Evolutionary conservation across 2,329 filamentous ascomycete species (phyloP).

Genomic region (Trichoderma koningiopsis): DNA sequence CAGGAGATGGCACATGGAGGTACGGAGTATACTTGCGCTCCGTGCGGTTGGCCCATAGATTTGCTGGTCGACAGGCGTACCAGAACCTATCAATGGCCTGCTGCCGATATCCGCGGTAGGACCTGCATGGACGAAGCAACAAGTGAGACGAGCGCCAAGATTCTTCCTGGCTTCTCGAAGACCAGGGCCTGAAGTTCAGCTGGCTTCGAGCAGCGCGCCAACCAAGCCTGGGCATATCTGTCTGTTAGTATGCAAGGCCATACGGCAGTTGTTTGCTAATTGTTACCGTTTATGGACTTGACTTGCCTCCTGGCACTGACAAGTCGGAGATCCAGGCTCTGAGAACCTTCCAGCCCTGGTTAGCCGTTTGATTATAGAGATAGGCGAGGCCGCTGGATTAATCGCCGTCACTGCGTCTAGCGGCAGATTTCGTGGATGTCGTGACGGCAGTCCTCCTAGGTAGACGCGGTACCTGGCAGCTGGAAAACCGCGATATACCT

Average conservation of each 20-base stretch:
- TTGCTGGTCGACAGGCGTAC: conserved; percentile 17
- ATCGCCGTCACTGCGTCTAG: conserved; percentile 3
- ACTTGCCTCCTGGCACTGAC: neutral
- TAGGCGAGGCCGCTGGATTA: conserved; percentile 19
- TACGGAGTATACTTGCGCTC: conserved; percentile 3
- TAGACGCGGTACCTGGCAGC: neutral
- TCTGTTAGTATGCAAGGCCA: neutral
- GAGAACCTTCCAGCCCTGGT: neutral
- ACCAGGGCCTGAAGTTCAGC: conserved; percentile 4
- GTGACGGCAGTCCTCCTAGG: neutral
- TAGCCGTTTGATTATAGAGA: conserved; percentile 9
- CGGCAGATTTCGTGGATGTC: neutral
- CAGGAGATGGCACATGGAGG: neutral
- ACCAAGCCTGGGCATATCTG: neutral
- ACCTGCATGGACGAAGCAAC: conserved; percentile 2
- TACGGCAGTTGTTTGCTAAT: neutral
- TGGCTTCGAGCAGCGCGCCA: conserved; percentile 11
- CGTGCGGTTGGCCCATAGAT: conserved; percentile 2
- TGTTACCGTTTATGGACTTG: neutral
- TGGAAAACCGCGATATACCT: neutral
- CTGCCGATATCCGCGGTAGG: conserved; percentile 17
- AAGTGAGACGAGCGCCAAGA: neutral
- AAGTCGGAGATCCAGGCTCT: neutral
- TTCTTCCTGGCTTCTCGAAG: conserved; percentile 19
- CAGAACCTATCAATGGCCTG: neutral